Conservation (phyloP, 495 filamentous ascomycete species). For the Evernia prunastri region DNA sequence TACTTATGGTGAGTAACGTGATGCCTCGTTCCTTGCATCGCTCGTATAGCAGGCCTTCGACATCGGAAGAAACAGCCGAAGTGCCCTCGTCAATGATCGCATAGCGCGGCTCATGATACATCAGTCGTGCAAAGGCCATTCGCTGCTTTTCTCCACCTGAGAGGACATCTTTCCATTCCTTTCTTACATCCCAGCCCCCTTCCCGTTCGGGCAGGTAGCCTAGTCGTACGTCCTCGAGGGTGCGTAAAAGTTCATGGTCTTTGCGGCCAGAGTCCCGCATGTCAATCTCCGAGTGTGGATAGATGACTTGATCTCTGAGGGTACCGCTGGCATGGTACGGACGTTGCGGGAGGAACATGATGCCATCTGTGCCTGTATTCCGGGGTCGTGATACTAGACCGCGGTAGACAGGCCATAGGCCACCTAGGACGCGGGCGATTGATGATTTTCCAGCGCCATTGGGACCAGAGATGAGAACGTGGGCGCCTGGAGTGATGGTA, state of each 20-base stretch:
- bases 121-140: slow-evolving; percentile 77
- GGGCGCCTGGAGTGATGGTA: slow-evolving; percentile 81
- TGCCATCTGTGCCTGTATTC: slow-evolving; percentile 72
- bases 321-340: slow-evolving; percentile 95
- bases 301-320: slow-evolving; percentile 93
- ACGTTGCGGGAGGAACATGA: slow-evolving; percentile 96
- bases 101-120: slow-evolving; percentile 93
- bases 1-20: slow-evolving; percentile 89
- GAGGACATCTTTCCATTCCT: slow-evolving; percentile 98
- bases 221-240: slow-evolving; percentile 75
- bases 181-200: slow-evolving; percentile 92
- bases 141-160: slow-evolving; percentile 98
- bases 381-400: slow-evolving; percentile 84
- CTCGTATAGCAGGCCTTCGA: slow-evolving; percentile 91
- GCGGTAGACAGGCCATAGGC: slow-evolving; percentile 93
- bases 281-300: slow-evolving; percentile 88
- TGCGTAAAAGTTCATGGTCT: slow-evolving; percentile 65
- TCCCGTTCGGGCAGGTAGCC: slow-evolving; percentile 88
- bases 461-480: slow-evolving; percentile 87
- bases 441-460: slow-evolving; percentile 94
- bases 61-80: slow-evolving; percentile 85
- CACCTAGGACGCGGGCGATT: slow-evolving; percentile 82
- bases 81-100: slow-evolving; percentile 95
- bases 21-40: slow-evolving; percentile 86
- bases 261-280: slow-evolving; percentile 75